phyloP scores from a whole-genome alignment of 352 stramenopile genomes.

The Phytopythium oedochilum region DNA sequence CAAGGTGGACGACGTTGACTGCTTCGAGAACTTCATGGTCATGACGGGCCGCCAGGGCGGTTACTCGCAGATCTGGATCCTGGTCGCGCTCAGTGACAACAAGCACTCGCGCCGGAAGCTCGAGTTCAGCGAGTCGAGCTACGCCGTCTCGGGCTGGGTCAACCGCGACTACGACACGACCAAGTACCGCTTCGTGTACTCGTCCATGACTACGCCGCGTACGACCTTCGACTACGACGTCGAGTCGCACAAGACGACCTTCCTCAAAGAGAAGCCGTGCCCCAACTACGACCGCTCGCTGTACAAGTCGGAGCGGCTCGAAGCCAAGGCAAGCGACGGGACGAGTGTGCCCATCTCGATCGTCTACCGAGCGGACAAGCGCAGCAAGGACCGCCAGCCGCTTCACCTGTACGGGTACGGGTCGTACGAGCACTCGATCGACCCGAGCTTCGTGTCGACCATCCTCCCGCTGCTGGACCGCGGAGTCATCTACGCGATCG shows the following conservation, averaged over 20 bases:
- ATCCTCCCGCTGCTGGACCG: slow-evolving; percentile 93
- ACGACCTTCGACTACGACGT: slow-evolving; percentile 87
- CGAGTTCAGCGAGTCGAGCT: slow-evolving; percentile 89
- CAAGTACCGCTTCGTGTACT: slow-evolving; percentile 90
- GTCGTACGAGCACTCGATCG: slow-evolving; percentile 93
- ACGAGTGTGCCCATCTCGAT: slow-evolving; percentile 82
- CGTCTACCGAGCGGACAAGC: slow-evolving; percentile 71
- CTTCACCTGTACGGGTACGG: slow-evolving; percentile 95
- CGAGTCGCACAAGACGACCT: slow-evolving; percentile 40
- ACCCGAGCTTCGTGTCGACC: slow-evolving; percentile 89
- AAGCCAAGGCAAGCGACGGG: slow-evolving; percentile 84
- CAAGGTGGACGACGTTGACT: slow-evolving; percentile 84
- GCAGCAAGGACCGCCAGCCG: slow-evolving; percentile 47
- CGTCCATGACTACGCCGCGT: slow-evolving; percentile 90
- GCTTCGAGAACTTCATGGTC: slow-evolving; percentile 88
- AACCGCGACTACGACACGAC: slow-evolving; percentile 89
- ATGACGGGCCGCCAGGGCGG: slow-evolving; percentile 82
- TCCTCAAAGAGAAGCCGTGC: slow-evolving; percentile 92
- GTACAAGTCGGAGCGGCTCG: slow-evolving; percentile 91
- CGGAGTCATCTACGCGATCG: slow-evolving; percentile 95
- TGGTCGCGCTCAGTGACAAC: slow-evolving; percentile 46
- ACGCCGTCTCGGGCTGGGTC: slow-evolving; percentile 69
- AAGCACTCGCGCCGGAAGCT: slow-evolving; percentile 58
- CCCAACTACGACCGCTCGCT: slow-evolving; percentile 91
- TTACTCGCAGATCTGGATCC: slow-evolving; percentile 83